phyloP scores from a whole-genome alignment of 2,329 filamentous ascomycete genomes.

The Pestalotiopsis sp. region DNA sequence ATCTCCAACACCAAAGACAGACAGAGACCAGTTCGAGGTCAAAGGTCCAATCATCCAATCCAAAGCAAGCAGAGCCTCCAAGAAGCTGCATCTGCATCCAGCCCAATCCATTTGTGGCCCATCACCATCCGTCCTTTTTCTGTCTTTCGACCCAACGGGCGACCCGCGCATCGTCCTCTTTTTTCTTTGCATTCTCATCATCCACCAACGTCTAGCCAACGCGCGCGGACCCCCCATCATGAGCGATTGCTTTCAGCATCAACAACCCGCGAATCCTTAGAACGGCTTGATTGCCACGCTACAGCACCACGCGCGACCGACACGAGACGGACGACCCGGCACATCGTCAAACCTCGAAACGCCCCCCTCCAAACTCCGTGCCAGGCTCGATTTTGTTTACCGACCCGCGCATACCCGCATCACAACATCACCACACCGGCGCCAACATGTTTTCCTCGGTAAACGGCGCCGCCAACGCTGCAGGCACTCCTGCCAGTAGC shows the following conservation, averaged over 20 bases:
- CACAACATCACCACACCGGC: slow-evolving; percentile 18
- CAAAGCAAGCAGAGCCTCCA: neutral
- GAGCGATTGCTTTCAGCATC: slow-evolving; percentile 20
- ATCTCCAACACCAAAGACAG: neutral
- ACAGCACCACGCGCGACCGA: neutral
- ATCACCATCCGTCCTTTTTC: slow-evolving; percentile 1
- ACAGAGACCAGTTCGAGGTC: neutral
- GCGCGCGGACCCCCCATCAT: slow-evolving; percentile 21
- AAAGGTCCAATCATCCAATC: neutral
- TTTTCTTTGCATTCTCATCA: slow-evolving; percentile 13
- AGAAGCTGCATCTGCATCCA: neutral
- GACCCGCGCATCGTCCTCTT: neutral
- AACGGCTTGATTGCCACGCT: slow-evolving; percentile 11
- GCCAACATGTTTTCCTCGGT: slow-evolving; percentile 62
- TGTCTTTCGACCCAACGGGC: slow-evolving; percentile 15
- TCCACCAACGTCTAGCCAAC: neutral
- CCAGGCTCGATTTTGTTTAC: slow-evolving; percentile 9
- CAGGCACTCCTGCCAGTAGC: slow-evolving; percentile 47
- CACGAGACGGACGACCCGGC: slow-evolving; percentile 7
- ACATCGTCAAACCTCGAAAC: slow-evolving; percentile 2
- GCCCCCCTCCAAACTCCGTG: slow-evolving; percentile 8
- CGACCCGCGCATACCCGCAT: slow-evolving; percentile 16
- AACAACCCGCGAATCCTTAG: slow-evolving; percentile 24
- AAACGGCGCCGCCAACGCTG: slow-evolving; percentile 44
- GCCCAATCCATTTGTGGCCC: neutral